Conservation (phyloP, 2,329 filamentous ascomycete species). For the Davidsoniella neocaledoniae region DNA sequence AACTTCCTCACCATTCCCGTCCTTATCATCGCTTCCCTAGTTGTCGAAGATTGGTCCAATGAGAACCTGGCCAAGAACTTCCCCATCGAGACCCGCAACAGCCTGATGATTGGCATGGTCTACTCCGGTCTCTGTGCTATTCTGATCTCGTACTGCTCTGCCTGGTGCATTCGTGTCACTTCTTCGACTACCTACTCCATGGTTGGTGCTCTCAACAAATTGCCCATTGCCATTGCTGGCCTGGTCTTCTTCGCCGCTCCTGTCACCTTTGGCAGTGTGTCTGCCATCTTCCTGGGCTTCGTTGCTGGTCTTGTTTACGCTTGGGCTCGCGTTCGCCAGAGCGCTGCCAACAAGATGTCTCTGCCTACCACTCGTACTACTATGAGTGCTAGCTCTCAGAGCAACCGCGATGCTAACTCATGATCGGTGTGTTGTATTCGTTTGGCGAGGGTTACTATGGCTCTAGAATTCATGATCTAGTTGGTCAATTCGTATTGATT, state of each 20-base stretch:
- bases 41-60: slow-evolving; percentile 83
- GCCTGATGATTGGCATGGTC: slow-evolving; percentile 73
- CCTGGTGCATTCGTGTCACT: slow-evolving; percentile 95
- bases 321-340: slow-evolving; percentile 70
- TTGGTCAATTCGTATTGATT: neutral
- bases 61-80: slow-evolving; percentile 79
- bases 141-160: slow-evolving; percentile 98
- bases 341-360: slow-evolving; percentile 45
- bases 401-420: slow-evolving; percentile 67
- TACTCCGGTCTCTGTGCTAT: slow-evolving; percentile 86
- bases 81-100: slow-evolving; percentile 62
- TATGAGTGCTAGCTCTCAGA: slow-evolving; percentile 82
- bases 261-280: slow-evolving; percentile 79
- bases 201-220: slow-evolving; percentile 96
- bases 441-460: neutral
- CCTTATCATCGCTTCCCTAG: slow-evolving; percentile 61
- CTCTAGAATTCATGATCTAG: neutral
- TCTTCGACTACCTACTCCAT: slow-evolving; percentile 97
- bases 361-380: slow-evolving; percentile 48
- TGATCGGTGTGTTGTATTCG: slow-evolving; percentile 10
- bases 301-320: slow-evolving; percentile 84
- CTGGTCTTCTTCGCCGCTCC: slow-evolving; percentile 92
- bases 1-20: slow-evolving; percentile 93
- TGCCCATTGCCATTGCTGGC: slow-evolving; percentile 83
- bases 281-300: slow-evolving; percentile 82